These are phyloP conservation scores for Typha latifolia DNA, from an alignment of 176 grass and related monocot genomes.

Conservation along the genomic window DNA sequence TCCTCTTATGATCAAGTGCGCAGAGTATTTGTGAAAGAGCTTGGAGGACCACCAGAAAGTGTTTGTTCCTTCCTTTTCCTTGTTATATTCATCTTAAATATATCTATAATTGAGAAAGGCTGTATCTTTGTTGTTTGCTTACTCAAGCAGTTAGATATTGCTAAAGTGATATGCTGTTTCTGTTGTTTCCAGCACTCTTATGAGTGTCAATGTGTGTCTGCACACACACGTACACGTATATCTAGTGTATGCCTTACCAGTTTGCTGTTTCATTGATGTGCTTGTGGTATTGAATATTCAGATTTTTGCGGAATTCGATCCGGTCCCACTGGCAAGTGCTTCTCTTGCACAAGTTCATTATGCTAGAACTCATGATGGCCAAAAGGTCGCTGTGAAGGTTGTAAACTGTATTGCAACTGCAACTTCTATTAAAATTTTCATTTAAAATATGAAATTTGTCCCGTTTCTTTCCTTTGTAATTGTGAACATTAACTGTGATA, in stretches of 20 bases:
- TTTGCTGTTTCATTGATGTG: background rate
- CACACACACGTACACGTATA: no score
- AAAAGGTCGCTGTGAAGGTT: slow-evolving; percentile 92
- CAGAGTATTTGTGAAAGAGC: slow-evolving; percentile 54
- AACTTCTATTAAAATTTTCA: slow-evolving; percentile 2
- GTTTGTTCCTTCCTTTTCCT: slow-evolving; percentile 26
- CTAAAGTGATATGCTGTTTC: background rate
- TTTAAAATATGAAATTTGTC: no score
- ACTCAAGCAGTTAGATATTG: background rate
- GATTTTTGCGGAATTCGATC: slow-evolving; percentile 91
- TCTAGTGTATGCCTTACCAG: background rate
- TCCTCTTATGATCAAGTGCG: slow-evolving; percentile 67
- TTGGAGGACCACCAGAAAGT: slow-evolving; percentile 65
- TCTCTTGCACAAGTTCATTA: slow-evolving; percentile 98
- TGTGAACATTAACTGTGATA: background rate
- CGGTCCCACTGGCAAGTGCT: slow-evolving; percentile 82
- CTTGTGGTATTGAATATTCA: slow-evolving; percentile 18
- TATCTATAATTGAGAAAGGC: background rate
- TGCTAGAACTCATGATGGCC: slow-evolving; percentile 76
- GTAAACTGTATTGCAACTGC: background rate
- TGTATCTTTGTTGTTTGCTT: background rate
- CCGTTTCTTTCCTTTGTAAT: no score
- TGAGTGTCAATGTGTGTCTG: background rate
- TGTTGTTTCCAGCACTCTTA: background rate
- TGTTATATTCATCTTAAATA: slow-evolving; percentile 6